phyloP scores from a whole-genome alignment of 2,329 filamentous ascomycete species.

The Apiospora rasikravindrae region DNA sequence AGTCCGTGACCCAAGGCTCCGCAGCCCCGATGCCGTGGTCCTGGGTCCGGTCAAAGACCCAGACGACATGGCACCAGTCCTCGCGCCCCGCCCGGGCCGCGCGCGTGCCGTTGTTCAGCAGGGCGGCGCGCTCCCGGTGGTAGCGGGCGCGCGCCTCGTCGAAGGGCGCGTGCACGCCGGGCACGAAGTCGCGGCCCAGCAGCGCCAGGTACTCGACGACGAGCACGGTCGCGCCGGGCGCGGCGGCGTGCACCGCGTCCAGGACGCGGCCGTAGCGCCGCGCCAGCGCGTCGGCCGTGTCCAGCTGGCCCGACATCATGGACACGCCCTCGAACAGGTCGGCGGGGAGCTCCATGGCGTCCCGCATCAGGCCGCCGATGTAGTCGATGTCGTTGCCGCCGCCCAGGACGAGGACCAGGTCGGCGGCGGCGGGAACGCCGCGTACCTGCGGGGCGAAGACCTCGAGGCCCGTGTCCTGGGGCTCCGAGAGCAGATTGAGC shows the following conservation, averaged over 20 bases:
- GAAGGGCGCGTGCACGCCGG: conserved; percentile 35
- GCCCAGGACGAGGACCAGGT: conserved; percentile 43
- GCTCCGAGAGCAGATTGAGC: conserved; percentile 41
- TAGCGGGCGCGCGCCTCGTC: conserved; percentile 32
- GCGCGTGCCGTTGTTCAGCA: conserved; percentile 33
- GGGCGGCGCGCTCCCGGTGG: conserved; percentile 31
- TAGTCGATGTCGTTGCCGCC: conserved; percentile 47
- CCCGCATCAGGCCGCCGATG: conserved; percentile 39
- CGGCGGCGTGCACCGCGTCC: conserved; percentile 38
- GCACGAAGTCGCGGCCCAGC: conserved; percentile 34
- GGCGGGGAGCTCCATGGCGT: conserved; percentile 16
- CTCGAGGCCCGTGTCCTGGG: conserved; percentile 34
- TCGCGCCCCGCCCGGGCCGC: conserved; percentile 32
- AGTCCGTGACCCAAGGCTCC: conserved; percentile 39
- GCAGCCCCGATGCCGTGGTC: conserved; percentile 35
- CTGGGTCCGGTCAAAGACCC: conserved; percentile 32
- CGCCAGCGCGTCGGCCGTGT: conserved; percentile 32
- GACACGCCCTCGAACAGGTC: background rate
- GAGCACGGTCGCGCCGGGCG: conserved; percentile 48
- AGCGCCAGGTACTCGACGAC: conserved; percentile 46
- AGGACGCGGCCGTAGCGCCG: conserved; percentile 33
- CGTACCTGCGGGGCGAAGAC: conserved; percentile 43
- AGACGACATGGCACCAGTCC: conserved; percentile 35
- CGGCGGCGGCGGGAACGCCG: conserved; percentile 39
- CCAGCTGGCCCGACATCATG: background rate